These are phyloP conservation scores for Ephemerocybe angulata DNA, from an alignment of 768 basidiomycete species.

Conservation along the genomic window DNA sequence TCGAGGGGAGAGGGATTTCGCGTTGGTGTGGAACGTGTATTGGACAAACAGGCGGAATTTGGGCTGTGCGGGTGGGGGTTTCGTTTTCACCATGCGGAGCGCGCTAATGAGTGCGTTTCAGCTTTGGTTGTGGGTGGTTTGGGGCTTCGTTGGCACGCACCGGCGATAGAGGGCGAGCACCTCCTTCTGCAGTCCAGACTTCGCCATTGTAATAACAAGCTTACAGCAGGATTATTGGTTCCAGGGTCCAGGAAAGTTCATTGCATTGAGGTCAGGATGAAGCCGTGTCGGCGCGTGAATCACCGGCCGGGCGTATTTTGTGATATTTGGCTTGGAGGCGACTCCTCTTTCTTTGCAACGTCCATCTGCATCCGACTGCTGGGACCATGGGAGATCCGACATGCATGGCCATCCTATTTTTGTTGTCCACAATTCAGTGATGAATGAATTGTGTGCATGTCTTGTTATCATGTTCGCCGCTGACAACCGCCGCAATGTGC, in stretches of 20 bases:
- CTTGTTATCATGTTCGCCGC: too few species aligned
- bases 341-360: too few species aligned
- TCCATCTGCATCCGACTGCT: too few species aligned
- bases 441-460: too few species aligned
- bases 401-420: too few species aligned
- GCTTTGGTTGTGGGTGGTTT: neutral
- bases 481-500: too few species aligned
- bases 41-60: slow-evolving; percentile 69
- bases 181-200: slow-evolving; percentile 49
- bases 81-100: slow-evolving; percentile 68
- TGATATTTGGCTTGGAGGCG: neutral
- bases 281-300: neutral
- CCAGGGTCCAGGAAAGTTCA: neutral
- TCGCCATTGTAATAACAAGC: neutral
- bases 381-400: too few species aligned
- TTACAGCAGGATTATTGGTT: neutral
- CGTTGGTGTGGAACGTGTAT: slow-evolving; percentile 66
- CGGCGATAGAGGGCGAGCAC: slow-evolving; percentile 48
- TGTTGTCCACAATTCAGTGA: too few species aligned
- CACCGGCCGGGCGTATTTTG: neutral
- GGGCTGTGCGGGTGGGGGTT: slow-evolving; percentile 54
- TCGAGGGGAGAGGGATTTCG: slow-evolving; percentile 56
- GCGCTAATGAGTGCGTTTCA: slow-evolving; percentile 43
- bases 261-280: neutral
- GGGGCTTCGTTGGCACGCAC: slow-evolving; percentile 25